Evolutionary conservation across 305 asterid species (phyloP).

Genomic region (Solanum hybrid): DNA sequence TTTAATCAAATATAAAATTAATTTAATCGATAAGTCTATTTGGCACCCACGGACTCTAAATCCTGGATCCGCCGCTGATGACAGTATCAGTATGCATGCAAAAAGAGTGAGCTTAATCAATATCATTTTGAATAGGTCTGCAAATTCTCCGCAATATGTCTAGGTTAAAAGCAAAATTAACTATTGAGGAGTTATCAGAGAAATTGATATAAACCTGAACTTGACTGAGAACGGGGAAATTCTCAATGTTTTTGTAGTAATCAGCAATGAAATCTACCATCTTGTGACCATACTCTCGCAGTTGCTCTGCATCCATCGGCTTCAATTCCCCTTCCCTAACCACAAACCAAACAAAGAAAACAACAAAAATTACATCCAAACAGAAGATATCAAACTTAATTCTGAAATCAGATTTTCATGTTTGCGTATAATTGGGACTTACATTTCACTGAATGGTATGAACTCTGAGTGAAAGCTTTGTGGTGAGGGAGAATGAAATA

Average conservation of each 20-base stretch:
- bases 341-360: not conserved
- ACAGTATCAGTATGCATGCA: not conserved
- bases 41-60: too few relatives aligned
- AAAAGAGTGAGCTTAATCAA: not conserved
- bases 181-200: not conserved
- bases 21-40: too few relatives aligned
- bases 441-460: not conserved
- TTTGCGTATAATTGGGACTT: not conserved
- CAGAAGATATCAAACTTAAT: not conserved
- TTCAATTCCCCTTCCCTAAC: conserved; percentile 60
- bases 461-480: not conserved
- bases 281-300: conserved; percentile 75
- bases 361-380: not conserved
- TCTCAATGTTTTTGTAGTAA: conserved; percentile 76
- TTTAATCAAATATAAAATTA: too few relatives aligned
- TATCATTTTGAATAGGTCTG: not conserved
- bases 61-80: not conserved
- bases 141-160: not conserved
- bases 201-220: conserved; percentile 49
- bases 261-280: conserved; percentile 98
- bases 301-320: conserved; percentile 89
- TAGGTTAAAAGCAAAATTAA: not conserved
- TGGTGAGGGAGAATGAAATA: not conserved
- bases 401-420: not conserved
- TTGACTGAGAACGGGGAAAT: conserved; percentile 87